Evolutionary conservation across 371 early-diverging fungal genomes (phyloP), one percentile per base, ranked within the genome.

Genomic region (Circinella umbellata): DNA sequence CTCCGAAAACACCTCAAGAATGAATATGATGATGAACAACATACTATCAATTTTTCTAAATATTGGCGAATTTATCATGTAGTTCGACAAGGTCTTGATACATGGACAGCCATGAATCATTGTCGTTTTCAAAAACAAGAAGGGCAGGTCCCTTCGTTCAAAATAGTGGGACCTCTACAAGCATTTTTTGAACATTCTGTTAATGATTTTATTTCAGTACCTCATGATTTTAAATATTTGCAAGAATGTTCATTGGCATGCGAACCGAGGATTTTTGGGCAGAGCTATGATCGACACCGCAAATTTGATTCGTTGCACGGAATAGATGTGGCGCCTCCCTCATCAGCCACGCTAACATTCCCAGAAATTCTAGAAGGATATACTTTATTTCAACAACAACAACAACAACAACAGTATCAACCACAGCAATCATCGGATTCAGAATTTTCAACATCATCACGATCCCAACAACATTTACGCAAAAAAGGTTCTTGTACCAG

Each of bases 171-270:
- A 3, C 84, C 81, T 4, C 60, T 84, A 14, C 84, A 84, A 39
- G 77, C 76, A 7, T 81, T 72, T 64, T 84, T 84, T 69, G 80
- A 80, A n/a, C 68, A 75, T 27, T 76, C 79, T 1, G 76, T 80
- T 0, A 80, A 77, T 1, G 77, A 77, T 18, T 55, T 80, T 10
- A 70, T 73, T 15, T 78, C 84, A n/a, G 77, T 81, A 4, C 84
- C 84, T 1, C 79, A 81, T 47, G 79, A 81, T 54, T 76, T 73
- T 68, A 81, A 81, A 42, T 78, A 79, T 53, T 49, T 84, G 6
- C 81, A 84, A 66, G 88, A 87, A 69, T 86, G 85, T 6, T 89
- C 90, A 0, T 57, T 87, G 15, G 79, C 78, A 27, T 89, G 90
- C 68, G 90, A 89, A 39, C 88, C 88, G 3, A 79, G 80, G 42